Conservation (phyloP, 179 eudicot species). For the Nepenthes alata region DNA sequence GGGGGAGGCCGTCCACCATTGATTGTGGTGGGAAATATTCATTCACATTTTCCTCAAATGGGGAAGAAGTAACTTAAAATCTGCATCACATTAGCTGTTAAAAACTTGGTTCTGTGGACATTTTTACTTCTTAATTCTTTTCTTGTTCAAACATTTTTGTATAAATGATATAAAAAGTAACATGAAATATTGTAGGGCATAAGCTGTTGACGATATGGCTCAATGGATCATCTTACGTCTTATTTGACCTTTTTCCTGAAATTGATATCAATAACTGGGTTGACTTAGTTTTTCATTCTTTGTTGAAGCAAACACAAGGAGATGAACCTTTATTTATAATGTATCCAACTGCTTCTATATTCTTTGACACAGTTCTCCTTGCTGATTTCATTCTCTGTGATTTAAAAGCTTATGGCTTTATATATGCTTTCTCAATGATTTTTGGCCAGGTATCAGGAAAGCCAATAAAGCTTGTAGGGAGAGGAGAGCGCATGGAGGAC, state of each 20-base stretch:
- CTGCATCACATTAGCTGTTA: neutral
- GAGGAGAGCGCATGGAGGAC: slow-evolving; percentile 98
- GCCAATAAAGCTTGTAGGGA: slow-evolving; percentile 97
- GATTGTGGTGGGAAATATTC: neutral
- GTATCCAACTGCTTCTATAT: too few relatives aligned
- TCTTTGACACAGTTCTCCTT: neutral
- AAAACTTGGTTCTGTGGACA: neutral
- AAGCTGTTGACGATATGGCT: too few relatives aligned
- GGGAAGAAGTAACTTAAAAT: neutral
- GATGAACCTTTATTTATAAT: too few relatives aligned
- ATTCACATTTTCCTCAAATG: neutral
- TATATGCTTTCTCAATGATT: neutral
- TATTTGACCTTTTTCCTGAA: neutral
- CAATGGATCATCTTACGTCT: too few relatives aligned
- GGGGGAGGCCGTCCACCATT: neutral
- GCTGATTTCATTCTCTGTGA: neutral
- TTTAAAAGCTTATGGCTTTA: slow-evolving; percentile 1
- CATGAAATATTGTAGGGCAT: too few relatives aligned
- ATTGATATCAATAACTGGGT: neutral
- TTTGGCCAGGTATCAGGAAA: slow-evolving; percentile 79
- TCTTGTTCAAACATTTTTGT: neutral
- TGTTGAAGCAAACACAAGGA: neutral
- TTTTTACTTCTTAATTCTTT: neutral
- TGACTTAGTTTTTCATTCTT: neutral
- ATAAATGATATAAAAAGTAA: too few relatives aligned